Evolutionary conservation across 1,284 basidiomycete species (phyloP), one percentile per base, ranked within the genome.

Genomic region (Ceratobasidium sp.): DNA sequence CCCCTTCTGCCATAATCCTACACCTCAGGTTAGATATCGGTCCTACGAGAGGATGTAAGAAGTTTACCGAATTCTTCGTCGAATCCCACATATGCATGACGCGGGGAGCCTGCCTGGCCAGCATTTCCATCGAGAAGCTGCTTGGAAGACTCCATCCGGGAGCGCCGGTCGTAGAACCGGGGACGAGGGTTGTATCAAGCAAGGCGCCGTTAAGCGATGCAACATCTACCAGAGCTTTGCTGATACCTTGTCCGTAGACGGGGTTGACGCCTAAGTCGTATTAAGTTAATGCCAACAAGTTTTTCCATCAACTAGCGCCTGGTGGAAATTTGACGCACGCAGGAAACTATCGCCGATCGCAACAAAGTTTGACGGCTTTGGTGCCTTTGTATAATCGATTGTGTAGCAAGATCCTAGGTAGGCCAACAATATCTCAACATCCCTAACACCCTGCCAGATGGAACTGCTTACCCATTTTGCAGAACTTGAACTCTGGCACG

Each of bases 1-100:
- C 50, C 30, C 32, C 52, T 69, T n/a, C 64, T 69, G 7, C 64
- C 64, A 21, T 69, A 69, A 21, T 69, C 64, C 64, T 69, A 23
- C 14, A 30, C 38, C 23, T 61, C 43, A 57, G 50, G 35, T 43
- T 13, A 43, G 21, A 23, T 23, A 44, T 8, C 35, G n/a, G 8
- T 16, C 50, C 21, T 43, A 35, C 64, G 18, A 57, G 26, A 18
- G 23, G 9, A 46, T 32, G 41, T 7, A 6, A 38, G 5, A 32
- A 8, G 46, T 28, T 55, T 57, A 57, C 64, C 52, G 64, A 69
- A 41, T 57, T 52, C 32, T 69, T 69, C 11, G 64, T 69, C 13
- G 64, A 69, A 38, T 69, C 64, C 64, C 64, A 69, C 64, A 69
- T 55, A 23, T 69, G 64, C 64, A 69, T 69, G 28, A 69, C 41